These are phyloP conservation scores for Nicotiana attenuata DNA, from an alignment of 257 asterid genomes.

Conservation along the genomic window DNA sequence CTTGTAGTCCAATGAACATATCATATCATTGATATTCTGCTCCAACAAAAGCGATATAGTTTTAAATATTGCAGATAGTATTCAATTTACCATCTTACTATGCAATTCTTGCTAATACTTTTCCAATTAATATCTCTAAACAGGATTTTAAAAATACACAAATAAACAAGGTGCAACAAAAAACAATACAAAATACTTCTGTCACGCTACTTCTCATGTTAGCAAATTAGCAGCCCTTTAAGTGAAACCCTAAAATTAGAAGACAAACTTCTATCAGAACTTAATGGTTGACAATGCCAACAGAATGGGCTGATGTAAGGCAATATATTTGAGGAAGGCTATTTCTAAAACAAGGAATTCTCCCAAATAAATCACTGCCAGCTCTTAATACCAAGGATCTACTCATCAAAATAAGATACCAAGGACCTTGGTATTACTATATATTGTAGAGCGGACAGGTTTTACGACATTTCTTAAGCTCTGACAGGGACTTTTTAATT, in stretches of 20 bases:
- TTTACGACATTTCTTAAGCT: not conserved
- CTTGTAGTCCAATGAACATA: constrained; percentile 77
- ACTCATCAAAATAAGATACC: not conserved
- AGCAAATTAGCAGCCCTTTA: not conserved
- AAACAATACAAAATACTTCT: not conserved
- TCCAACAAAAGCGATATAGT: constrained; percentile 17
- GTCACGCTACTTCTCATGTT: not conserved
- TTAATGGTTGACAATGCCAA: not conserved
- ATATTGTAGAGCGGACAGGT: not conserved
- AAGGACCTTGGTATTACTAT: not conserved
- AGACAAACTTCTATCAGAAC: not conserved
- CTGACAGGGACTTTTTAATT: not conserved
- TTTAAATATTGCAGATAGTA: not conserved
- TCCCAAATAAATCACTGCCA: not conserved
- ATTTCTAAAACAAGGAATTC: not conserved
- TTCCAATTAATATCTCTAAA: not conserved
- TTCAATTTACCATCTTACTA: not conserved
- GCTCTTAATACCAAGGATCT: not conserved
- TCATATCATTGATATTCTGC: constrained; percentile 70
- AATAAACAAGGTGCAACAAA: not conserved
- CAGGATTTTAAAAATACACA: not conserved
- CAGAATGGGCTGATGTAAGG: not conserved
- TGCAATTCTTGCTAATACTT: not conserved
- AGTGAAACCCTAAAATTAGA: not conserved
- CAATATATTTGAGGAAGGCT: not conserved